Evolutionary conservation across 2,329 filamentous ascomycete species (phyloP), one percentile per base, ranked within the genome.

Genomic region (Aspergillus quadricinctus): DNA sequence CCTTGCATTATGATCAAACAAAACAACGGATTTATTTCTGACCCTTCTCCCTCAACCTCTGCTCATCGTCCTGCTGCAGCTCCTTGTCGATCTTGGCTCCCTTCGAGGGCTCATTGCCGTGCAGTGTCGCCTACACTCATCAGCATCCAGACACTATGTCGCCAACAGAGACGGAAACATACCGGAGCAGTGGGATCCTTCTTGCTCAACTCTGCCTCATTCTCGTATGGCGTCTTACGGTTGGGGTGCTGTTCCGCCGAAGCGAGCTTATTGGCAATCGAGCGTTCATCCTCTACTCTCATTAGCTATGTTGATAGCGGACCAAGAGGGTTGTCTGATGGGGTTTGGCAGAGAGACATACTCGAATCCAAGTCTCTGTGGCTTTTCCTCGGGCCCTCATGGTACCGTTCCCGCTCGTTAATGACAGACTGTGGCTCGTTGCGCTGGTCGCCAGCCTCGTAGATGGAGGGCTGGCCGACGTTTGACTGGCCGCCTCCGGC

Each of bases 391-490:
- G 87, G 80, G 65, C 90, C 90, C 77, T 93, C 88, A 59, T 92
- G 78, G 77, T 84, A 94, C 58, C 85, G 81, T 52, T 83, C 77
- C 21, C 80, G 77, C 66, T 84, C 78, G 48, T 75, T 68, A 52
- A 78, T 62, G 59, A 81, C 77, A 2, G 82, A 79, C 57, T 82
- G 70, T 59, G 83, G 81, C 59, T 75, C 71, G 71, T 85, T 90
- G 66, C 83, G 82, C 80, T 94, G 89, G 75, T 94, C 89, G 57
- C 86, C 87, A 56, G 81, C 86, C 77, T 92, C 88, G 77, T 94
- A 92, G 71, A 90, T 76, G 58, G 75, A 72, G 61, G 75, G 67
- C 71, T 78, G 81, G 64, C 89, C 90, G 69, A 93, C 88, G 69
- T 80, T 88, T 56, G 88, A 89, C 55, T 73, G 76, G 66, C 77